These are phyloP conservation scores for Periconia sp. DNA, from an alignment of 2,329 filamentous ascomycete species.

Conservation along the genomic window DNA sequence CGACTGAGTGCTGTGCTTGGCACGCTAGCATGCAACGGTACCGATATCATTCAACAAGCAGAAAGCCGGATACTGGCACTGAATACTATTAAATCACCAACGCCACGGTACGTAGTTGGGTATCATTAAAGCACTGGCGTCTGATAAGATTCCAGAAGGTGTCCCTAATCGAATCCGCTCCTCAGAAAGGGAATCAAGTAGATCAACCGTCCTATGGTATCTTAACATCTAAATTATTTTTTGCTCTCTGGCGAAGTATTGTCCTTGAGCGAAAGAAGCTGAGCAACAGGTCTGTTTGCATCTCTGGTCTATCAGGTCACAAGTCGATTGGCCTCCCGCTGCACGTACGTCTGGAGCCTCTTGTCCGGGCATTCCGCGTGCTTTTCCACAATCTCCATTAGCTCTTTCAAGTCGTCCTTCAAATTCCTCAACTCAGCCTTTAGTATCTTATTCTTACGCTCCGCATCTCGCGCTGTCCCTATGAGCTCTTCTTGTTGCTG, in stretches of 20 bases:
- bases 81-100: too few relatives aligned
- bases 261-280: neutral
- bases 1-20: too few relatives aligned
- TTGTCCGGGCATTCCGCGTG: conserved; percentile 33
- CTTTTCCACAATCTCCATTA: conserved; percentile 31
- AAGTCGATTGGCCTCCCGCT: conserved; percentile 32
- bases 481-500: conserved; percentile 59
- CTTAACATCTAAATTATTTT: too few relatives aligned
- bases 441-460: conserved; percentile 33
- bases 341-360: conserved; percentile 30
- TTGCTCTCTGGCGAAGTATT: conserved; percentile 4
- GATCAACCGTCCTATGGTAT: too few relatives aligned
- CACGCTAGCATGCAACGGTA: too few relatives aligned
- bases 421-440: conserved; percentile 36
- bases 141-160: too few relatives aligned
- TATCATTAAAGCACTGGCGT: too few relatives aligned
- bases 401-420: conserved; percentile 22
- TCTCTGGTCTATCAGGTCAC: conserved; percentile 5
- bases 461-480: conserved; percentile 43
- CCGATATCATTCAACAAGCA: too few relatives aligned
- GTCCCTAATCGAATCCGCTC: too few relatives aligned
- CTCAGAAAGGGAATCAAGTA: too few relatives aligned
- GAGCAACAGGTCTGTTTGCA: neutral
- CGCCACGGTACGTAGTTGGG: too few relatives aligned
- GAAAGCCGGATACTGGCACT: too few relatives aligned